A percentile compares a stretch with the other conserved stretches of the same genome.
Conservation (phyloP, 495 filamentous ascomycete species). For the Annulohypoxylon bovei region DNA sequence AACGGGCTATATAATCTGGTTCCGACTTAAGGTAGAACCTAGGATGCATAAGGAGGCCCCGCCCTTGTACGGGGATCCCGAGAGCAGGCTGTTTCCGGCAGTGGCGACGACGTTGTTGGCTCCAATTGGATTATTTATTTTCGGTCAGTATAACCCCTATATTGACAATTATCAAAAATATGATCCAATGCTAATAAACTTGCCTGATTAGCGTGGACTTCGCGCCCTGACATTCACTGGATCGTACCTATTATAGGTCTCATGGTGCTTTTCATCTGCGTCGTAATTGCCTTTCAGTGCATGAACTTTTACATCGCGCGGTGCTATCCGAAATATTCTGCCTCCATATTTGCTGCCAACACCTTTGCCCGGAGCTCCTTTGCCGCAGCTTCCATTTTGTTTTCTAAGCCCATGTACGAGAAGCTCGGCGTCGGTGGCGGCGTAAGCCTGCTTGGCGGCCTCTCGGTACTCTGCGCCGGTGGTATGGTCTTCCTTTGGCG, state of each 20-base stretch:
- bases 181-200: background rate
- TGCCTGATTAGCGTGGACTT: slow-evolving; percentile 32
- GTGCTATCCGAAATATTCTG: slow-evolving; percentile 67
- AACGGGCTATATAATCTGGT: slow-evolving; percentile 72
- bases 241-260: slow-evolving; percentile 64
- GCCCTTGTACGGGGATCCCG: slow-evolving; percentile 32
- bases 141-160: slow-evolving; percentile 27
- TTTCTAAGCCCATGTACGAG: slow-evolving; percentile 63
- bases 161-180: background rate
- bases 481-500: slow-evolving; percentile 32
- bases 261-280: slow-evolving; percentile 60
- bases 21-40: slow-evolving; percentile 66
- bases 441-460: slow-evolving; percentile 66
- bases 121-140: slow-evolving; percentile 30
- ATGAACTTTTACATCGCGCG: slow-evolving; percentile 70
- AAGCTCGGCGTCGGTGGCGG: slow-evolving; percentile 67
- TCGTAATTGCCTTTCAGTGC: slow-evolving; percentile 62
- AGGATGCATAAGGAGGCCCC: slow-evolving; percentile 47
- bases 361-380: slow-evolving; percentile 63
- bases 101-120: slow-evolving; percentile 28
- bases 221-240: slow-evolving; percentile 49
- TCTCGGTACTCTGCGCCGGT: slow-evolving; percentile 25
- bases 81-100: slow-evolving; percentile 31
- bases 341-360: slow-evolving; percentile 65
- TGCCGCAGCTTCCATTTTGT: slow-evolving; percentile 66